These are phyloP conservation scores for Cyberlindnera subsufficiens DNA, from an alignment of 805 yeast genomes.

Conservation along the genomic window DNA sequence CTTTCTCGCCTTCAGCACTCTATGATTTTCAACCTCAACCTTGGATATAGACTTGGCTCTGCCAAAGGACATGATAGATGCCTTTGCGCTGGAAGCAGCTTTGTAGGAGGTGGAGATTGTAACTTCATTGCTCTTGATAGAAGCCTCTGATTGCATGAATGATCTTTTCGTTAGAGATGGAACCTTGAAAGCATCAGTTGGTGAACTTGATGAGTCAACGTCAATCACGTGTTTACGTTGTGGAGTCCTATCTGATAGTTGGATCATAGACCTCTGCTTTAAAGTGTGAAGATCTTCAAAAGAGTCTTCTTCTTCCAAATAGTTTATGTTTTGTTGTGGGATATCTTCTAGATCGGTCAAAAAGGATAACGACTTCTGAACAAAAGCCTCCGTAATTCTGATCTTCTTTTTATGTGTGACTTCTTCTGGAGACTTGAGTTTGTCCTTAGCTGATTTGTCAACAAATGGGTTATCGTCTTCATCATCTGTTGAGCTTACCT, in stretches of 20 bases:
- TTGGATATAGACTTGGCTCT: slow-evolving; percentile 15
- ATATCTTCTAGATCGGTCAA: slow-evolving; percentile 30
- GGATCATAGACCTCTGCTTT: slow-evolving; percentile 36
- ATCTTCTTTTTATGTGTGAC: slow-evolving; percentile 22
- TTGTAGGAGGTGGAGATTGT: slow-evolving; percentile 48
- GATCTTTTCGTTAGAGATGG: slow-evolving; percentile 42
- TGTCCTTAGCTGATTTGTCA: slow-evolving; percentile 11
- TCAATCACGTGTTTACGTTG: slow-evolving; percentile 15
- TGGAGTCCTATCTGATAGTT: slow-evolving; percentile 26
- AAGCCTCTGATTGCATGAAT: slow-evolving; percentile 34
- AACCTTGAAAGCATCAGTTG: slow-evolving; percentile 20
- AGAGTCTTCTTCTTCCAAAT: slow-evolving; percentile 29
- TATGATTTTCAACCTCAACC: slow-evolving; percentile 11
- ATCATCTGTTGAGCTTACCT: slow-evolving; percentile 23
- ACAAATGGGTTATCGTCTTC: slow-evolving; percentile 25
- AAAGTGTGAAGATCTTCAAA: slow-evolving; percentile 40
- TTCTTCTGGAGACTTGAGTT: slow-evolving; percentile 12
- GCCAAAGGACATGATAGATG: slow-evolving; percentile 53
- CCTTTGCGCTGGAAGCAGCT: slow-evolving; percentile 48
- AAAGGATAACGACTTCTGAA: slow-evolving; percentile 51
- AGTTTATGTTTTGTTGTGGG: background rate
- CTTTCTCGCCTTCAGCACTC: slow-evolving; percentile 22
- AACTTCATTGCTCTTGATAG: slow-evolving; percentile 38
- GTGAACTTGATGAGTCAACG: slow-evolving; percentile 17
- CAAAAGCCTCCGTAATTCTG: slow-evolving; percentile 47